Evolutionary conservation across 257 asterid species (phyloP).

Genomic region (Osmanthus fragrans): DNA sequence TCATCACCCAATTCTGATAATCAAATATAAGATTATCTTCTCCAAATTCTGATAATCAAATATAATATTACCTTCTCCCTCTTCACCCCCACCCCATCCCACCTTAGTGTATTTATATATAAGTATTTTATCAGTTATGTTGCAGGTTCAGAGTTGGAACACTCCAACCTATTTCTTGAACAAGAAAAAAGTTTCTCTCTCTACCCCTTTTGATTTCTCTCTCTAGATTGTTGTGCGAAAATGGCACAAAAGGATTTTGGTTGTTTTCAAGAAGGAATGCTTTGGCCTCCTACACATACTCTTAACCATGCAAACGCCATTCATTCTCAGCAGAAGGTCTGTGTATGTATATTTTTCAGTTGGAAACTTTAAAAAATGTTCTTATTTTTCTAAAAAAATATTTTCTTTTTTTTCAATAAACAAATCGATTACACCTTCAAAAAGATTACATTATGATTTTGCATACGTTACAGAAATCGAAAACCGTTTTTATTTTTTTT

Average conservation of each 20-base stretch:
- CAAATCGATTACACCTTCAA: too few relatives aligned
- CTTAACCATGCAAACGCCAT: constrained; percentile 13
- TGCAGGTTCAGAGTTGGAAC: constrained; percentile 71
- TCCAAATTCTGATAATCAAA: constrained; percentile 6
- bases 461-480: too few relatives aligned
- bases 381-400: constrained; percentile 17
- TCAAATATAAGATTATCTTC: constrained; percentile 3
- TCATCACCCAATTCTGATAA: constrained; percentile 7
- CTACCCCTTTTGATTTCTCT: constrained; percentile 2
- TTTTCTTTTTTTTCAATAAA: too few relatives aligned
- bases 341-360: not conserved
- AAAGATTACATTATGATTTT: too few relatives aligned
- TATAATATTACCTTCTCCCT: constrained; percentile 14
- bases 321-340: not conserved
- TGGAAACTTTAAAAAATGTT: too few relatives aligned
- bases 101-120: constrained; percentile 1
- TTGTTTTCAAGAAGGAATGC: constrained; percentile 40
- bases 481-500: too few relatives aligned
- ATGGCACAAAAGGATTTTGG: constrained; percentile 41
- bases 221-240: constrained; percentile 29
- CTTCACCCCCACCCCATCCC: not conserved
- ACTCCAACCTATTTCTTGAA: constrained; percentile 18
- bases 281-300: constrained; percentile 5
- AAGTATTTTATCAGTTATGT: constrained; percentile 43
- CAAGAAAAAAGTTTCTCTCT: not conserved